These are phyloP conservation scores for Haematococcus lacustris DNA, from an alignment of 139 green algal genomes.

Conservation along the genomic window DNA sequence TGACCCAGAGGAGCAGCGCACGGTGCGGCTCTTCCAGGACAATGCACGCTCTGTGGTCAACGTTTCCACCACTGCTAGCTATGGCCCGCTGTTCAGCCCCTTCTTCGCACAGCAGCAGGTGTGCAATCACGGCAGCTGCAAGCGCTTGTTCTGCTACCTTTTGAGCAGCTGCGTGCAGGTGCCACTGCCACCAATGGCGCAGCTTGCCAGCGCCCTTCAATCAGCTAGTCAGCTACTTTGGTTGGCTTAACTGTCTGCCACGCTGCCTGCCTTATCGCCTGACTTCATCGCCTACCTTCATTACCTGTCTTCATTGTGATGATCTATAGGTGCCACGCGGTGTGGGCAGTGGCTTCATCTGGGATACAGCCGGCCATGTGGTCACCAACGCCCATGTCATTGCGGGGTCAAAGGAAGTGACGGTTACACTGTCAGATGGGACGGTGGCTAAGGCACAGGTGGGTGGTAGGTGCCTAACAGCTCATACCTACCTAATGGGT, in stretches of 20 bases:
- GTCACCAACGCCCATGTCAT: slow-evolving; percentile 63
- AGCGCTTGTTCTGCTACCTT: background rate
- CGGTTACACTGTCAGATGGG: slow-evolving; percentile 6
- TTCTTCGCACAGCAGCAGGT: background rate
- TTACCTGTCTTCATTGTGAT: background rate
- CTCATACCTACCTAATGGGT: too few species aligned
- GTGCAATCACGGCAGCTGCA: background rate
- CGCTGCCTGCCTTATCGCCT: too few species aligned
- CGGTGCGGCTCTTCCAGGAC: slow-evolving; percentile 7
- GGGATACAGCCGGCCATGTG: slow-evolving; percentile 54
- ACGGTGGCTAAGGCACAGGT: slow-evolving; percentile 14
- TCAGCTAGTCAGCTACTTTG: background rate
- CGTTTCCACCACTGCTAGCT: slow-evolving; percentile 3
- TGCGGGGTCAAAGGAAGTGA: slow-evolving; percentile 7
- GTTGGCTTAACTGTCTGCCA: background rate
- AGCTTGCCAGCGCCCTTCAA: too few species aligned
- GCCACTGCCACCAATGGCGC: too few species aligned
- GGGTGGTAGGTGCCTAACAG: too few species aligned
- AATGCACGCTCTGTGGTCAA: slow-evolving; percentile 3
- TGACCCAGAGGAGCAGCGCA: slow-evolving; percentile 3
- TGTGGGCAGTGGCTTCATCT: slow-evolving; percentile 58
- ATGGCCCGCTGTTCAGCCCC: background rate
- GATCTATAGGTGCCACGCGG: slow-evolving; percentile 15
- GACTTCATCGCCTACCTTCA: background rate
- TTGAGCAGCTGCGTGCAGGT: background rate